phyloP scores from a whole-genome alignment of 2,329 filamentous ascomycete genomes.

The Fusarium floridanum region DNA sequence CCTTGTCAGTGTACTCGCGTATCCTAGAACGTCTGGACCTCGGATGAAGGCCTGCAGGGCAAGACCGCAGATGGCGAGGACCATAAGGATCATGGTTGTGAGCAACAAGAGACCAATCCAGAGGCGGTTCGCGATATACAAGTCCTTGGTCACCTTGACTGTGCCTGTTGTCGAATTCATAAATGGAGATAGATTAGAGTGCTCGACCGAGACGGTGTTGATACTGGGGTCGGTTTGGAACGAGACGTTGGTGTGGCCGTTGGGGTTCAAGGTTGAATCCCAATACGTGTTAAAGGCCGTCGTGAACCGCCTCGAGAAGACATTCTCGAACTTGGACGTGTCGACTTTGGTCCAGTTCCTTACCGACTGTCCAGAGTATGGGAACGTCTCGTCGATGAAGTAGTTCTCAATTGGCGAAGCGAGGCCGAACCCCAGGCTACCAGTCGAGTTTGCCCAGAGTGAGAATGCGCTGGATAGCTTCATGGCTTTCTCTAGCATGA shows the following conservation, averaged over 20 bases:
- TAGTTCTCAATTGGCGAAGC: slow-evolving; percentile 14
- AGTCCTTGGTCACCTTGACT: not conserved
- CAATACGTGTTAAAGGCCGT: slow-evolving; percentile 23
- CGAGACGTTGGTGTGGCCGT: not conserved
- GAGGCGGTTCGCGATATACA: slow-evolving; percentile 1
- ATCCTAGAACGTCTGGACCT: slow-evolving; percentile 25
- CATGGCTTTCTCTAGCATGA: not conserved
- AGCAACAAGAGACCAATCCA: slow-evolving; percentile 13
- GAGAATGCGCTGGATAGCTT: not conserved
- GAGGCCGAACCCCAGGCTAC: not conserved
- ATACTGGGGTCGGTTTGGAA: slow-evolving; percentile 1
- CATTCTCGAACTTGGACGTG: not conserved
- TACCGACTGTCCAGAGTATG: not conserved
- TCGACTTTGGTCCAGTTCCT: slow-evolving; percentile 6
- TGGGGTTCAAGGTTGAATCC: slow-evolving; percentile 7
- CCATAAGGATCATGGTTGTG: slow-evolving; percentile 1
- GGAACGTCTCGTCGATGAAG: slow-evolving; percentile 1
- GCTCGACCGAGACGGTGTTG: not conserved
- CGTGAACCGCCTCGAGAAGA: slow-evolving; percentile 16
- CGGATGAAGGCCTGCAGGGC: not conserved
- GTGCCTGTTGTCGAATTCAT: not conserved
- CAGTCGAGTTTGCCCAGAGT: slow-evolving; percentile 4
- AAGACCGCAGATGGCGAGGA: slow-evolving; percentile 9
- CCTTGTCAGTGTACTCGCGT: slow-evolving; percentile 22
- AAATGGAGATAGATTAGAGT: not conserved